Conservation (phyloP, 1,139 yeast species). For the Kazachstania sp. region DNA sequence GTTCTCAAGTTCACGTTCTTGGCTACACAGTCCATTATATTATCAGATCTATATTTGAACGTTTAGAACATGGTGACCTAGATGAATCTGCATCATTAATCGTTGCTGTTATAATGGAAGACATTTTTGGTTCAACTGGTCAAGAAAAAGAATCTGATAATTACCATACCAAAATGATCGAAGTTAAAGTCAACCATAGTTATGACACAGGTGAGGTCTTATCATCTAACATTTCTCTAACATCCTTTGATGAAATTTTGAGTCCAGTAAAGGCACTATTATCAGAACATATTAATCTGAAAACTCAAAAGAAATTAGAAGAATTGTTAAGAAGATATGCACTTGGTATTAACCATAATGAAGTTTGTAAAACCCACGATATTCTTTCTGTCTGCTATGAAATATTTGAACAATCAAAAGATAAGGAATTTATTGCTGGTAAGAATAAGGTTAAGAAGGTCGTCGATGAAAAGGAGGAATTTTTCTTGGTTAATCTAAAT, state of each 20-base stretch:
- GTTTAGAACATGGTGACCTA: slow-evolving; percentile 59
- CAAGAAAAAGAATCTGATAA: slow-evolving; percentile 94
- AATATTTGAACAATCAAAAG: slow-evolving; percentile 49
- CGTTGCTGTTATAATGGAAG: slow-evolving; percentile 79
- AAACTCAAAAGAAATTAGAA: slow-evolving; percentile 66
- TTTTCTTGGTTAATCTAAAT: slow-evolving; percentile 61
- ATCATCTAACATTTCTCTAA: slow-evolving; percentile 55
- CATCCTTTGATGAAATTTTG: slow-evolving; percentile 51
- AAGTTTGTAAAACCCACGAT: slow-evolving; percentile 45
- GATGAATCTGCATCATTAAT: slow-evolving; percentile 58
- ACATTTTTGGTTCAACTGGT: slow-evolving; percentile 85
- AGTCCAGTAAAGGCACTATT: slow-evolving; percentile 62
- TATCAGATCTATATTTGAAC: slow-evolving; percentile 43
- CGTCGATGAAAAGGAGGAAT: slow-evolving; percentile 40
- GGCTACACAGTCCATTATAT: slow-evolving; percentile 79
- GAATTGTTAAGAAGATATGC: slow-evolving; percentile 72
- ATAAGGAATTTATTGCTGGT: slow-evolving; percentile 20
- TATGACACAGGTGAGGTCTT: slow-evolving; percentile 78
- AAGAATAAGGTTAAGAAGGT: slow-evolving; percentile 23
- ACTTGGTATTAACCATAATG: slow-evolving; percentile 66
- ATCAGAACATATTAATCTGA: slow-evolving; percentile 56
- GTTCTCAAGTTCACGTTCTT: slow-evolving; percentile 89
- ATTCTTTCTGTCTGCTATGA: slow-evolving; percentile 69
- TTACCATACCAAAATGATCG: slow-evolving; percentile 78
- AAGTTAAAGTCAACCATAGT: slow-evolving; percentile 83